Evolutionary conservation across 2,329 filamentous ascomycete species (phyloP), one percentile per base, ranked within the genome.

Genomic region (Lecanicillium sp.): DNA sequence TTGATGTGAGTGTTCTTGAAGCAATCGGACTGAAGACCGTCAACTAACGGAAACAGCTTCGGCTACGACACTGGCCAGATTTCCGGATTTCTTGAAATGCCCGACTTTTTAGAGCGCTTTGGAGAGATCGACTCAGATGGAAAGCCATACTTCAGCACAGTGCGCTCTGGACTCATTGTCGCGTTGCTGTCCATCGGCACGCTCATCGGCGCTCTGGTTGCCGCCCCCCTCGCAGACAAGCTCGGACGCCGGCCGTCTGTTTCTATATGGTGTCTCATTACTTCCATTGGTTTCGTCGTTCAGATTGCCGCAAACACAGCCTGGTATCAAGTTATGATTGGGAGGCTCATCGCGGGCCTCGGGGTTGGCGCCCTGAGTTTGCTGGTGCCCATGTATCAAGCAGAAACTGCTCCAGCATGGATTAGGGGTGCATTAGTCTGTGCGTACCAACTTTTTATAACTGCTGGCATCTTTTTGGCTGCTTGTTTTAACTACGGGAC

Each of bases 381-480:
- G 5, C 59, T 79, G 11, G 78, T 81, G 0, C 79, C 79, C n/a
- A 80, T 86, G 76, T 86, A 84, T 53, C 79, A 84, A 50, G 74
- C 74, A n/a, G 82, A 87, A 58, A 81, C 73, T 5, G 75, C 77
- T 0, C 82, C 82, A 0, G 69, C 77, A 12, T 77, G 77, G 55
- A 75, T 86, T 36, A 71, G 82, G 46, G 81, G 79, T 40, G 68
- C 75, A 4, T 68, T 85, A 45, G 75, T 86, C 35, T 72, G 72
- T 33, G 72, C 71, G 11, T 86, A 85, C 57, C 82, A 86, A 61
- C 67, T 86, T 4, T 80, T 84, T 60, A 83, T 86, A 57, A 85
- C 80, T 0, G 60, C 84, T 33, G 82, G 82, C 18, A 84, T 85
- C 49, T 78, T 72, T 58, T 59, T 70, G 3, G 70, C 72, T 10